Evolutionary conservation across 2,329 filamentous ascomycete genomes (phyloP), one percentile per base, ranked within the genome.

Genomic region (Eurotiales sp.): DNA sequence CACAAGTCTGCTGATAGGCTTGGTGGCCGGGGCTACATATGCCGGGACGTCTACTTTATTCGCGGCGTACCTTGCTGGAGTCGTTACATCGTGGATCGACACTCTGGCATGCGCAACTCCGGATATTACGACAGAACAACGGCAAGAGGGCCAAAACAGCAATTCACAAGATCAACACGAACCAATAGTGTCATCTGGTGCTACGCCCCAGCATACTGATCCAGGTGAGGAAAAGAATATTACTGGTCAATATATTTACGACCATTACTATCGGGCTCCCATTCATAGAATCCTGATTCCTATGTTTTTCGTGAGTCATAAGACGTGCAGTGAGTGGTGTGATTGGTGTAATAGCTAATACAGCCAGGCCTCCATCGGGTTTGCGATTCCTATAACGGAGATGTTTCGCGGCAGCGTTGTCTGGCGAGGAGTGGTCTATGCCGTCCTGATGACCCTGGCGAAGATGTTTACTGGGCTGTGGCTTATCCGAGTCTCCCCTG

Each of bases 351-450:
- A 19, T 29, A 40, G 51, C 46, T 53, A 25, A 41, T 8, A 17
- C 27, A 12, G 10, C 5, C 21, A 70, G 66, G 64, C 78, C 2
- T 82, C 79, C 0, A 86, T 92, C 30, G 88, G 88, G 0, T 91
- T 92, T 62, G 85, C 87, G 0, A 87, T 93, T 1, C 88, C 88
- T 0, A 85, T 92, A 25, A 81, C 78, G 0, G 70, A 80, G 5
- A 83, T 93, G 75, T 92, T 90, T 59, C 64, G 65, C 0, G 80
- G 80, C 0, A 61, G 70, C 0, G 75, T 87, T 0, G 68, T 90
- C 1, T 93, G 87, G 88, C 80, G 82, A 10, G 88, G 88, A 0
- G 55, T 90, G 0, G 76, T 90, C 1, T 93, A 91, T 59, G 76
- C 85, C 0, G 56, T 85, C 0, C 69, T 93, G 3, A 93, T 93